phyloP scores from a whole-genome alignment of 495 filamentous ascomycete species.

The Aspergillus biplanus region DNA sequence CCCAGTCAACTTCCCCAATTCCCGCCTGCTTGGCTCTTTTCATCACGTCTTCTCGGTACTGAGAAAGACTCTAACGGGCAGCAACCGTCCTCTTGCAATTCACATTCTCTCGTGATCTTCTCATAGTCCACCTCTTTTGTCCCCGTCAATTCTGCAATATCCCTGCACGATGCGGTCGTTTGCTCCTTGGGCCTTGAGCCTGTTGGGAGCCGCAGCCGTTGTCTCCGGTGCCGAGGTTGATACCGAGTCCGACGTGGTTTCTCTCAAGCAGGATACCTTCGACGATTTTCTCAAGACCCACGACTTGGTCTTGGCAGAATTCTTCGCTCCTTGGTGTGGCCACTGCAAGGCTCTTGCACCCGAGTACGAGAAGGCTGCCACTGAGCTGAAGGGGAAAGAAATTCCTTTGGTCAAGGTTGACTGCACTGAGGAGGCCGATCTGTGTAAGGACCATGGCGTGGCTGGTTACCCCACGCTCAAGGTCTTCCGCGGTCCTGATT shows the following conservation, averaged over 20 bases:
- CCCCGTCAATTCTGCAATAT: conserved; percentile 15
- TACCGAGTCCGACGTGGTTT: conserved; percentile 72
- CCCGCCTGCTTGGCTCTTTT: conserved; percentile 3
- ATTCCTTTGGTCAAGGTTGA: conserved; percentile 94
- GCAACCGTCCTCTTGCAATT: no score
- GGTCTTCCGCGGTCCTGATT: conserved; percentile 95
- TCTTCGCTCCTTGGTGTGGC: conserved; percentile 99
- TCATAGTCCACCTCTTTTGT: not conserved
- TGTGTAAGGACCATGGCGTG: conserved; percentile 87
- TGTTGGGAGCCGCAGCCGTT: conserved; percentile 62
- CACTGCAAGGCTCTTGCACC: conserved; percentile 96
- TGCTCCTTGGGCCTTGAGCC: conserved; percentile 57
- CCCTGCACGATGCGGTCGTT: conserved; percentile 60
- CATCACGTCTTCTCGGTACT: not conserved
- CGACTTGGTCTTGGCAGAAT: conserved; percentile 91
- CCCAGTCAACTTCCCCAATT: not conserved
- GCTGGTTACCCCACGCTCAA: conserved; percentile 98
- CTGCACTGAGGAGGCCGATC: conserved; percentile 90
- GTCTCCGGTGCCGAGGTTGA: conserved; percentile 65
- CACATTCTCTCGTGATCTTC: no score
- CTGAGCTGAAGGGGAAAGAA: conserved; percentile 90
- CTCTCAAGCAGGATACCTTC: conserved; percentile 85
- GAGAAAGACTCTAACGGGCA: not conserved
- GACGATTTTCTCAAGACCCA: conserved; percentile 81
- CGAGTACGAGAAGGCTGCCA: conserved; percentile 92